Conservation (phyloP, 2,329 filamentous ascomycete species). For the Herpotrichia juniperi region DNA sequence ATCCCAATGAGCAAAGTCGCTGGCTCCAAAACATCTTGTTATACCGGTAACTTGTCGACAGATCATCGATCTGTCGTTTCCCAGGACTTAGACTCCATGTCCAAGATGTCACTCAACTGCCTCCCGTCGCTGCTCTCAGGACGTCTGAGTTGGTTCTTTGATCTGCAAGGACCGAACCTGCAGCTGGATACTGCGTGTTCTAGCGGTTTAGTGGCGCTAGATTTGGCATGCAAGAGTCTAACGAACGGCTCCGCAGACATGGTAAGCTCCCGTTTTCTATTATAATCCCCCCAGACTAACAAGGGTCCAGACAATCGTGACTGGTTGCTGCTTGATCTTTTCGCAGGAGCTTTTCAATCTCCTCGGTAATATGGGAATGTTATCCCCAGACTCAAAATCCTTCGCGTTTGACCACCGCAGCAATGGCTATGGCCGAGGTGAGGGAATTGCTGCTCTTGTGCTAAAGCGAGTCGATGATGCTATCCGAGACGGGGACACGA, state of each 20-base stretch:
- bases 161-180: constrained; percentile 16
- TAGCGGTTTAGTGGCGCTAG: constrained; percentile 2
- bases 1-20: neutral
- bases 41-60: constrained; percentile 10
- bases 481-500: constrained; percentile 59
- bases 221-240: constrained; percentile 14
- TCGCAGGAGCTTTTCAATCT: neutral
- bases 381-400: constrained; percentile 29
- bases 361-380: constrained; percentile 7
- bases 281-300: neutral
- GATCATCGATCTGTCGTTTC: constrained; percentile 20
- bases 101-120: neutral
- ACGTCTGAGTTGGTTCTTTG: constrained; percentile 15
- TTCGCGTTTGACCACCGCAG: constrained; percentile 49
- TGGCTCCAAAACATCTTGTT: constrained; percentile 6
- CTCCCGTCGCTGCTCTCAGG: neutral
- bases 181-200: constrained; percentile 23
- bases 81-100: neutral
- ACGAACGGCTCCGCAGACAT: neutral
- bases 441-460: constrained; percentile 61
- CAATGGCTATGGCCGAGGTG: constrained; percentile 67
- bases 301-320: neutral
- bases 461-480: constrained; percentile 64
- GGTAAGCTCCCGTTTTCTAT: neutral
- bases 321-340: neutral